A percentile compares a stretch with the other conserved stretches of the same genome.
Evolutionary conservation across 352 stramenopile genomes (phyloP).

Genomic region (Phytophthora melonis): DNA sequence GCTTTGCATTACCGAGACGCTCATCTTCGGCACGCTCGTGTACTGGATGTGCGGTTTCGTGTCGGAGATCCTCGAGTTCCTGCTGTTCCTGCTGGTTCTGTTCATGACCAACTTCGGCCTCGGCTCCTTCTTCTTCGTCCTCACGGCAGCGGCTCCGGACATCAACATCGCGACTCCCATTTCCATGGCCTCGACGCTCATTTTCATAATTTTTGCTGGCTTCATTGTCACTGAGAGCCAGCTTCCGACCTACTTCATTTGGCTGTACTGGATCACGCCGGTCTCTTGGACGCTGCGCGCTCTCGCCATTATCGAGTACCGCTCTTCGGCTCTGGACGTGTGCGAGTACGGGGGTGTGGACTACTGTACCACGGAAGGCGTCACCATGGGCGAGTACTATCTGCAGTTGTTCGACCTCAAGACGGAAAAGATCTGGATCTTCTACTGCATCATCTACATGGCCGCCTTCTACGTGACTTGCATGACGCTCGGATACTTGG

Average conservation of each 20-base stretch:
- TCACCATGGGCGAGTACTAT: constrained; percentile 44
- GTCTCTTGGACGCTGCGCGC: constrained; percentile 52
- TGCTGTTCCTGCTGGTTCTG: constrained; percentile 50
- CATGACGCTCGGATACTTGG: constrained; percentile 44
- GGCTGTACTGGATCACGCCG: constrained; percentile 72
- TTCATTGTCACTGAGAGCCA: constrained; percentile 54
- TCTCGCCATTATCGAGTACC: constrained; percentile 50
- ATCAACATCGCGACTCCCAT: constrained; percentile 54
- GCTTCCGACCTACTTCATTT: constrained; percentile 59
- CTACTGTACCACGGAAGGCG: constrained; percentile 41
- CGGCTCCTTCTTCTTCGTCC: constrained; percentile 43
- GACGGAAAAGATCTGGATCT: constrained; percentile 44
- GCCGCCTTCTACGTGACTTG: constrained; percentile 40
- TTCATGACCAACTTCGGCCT: constrained; percentile 51
- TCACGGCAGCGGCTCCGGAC: constrained; percentile 39
- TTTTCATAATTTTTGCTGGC: constrained; percentile 67
- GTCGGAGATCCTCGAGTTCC: constrained; percentile 37
- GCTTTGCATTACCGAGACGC: constrained; percentile 57
- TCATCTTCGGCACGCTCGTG: constrained; percentile 75
- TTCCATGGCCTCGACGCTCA: constrained; percentile 45
- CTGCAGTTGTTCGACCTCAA: constrained; percentile 47
- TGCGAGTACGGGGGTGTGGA: constrained; percentile 43
- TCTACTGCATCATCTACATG: constrained; percentile 45
- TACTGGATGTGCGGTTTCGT: constrained; percentile 83
- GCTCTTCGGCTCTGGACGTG: constrained; percentile 30